Evolutionary conservation across 495 filamentous ascomycete species (phyloP).

Genomic region (Thozetella sp.): DNA sequence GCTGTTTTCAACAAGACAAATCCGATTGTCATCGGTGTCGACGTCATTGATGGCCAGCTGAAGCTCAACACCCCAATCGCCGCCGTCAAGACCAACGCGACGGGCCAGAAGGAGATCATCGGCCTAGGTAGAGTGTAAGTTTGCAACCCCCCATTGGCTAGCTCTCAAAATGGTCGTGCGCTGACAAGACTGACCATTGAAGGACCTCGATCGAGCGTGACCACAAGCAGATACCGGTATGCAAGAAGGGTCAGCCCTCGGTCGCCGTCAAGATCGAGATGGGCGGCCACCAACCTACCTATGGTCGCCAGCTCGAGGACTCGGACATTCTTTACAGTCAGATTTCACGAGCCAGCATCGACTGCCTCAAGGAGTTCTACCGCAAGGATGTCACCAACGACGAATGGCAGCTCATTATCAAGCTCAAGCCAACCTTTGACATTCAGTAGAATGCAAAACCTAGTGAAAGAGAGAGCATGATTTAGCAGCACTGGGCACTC

Average conservation of each 20-base stretch:
- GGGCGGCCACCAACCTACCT: slow-evolving; percentile 90
- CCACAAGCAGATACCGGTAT: slow-evolving; percentile 88
- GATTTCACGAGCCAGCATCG: slow-evolving; percentile 86
- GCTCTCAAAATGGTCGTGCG: slow-evolving; percentile 11
- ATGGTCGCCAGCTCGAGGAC: slow-evolving; percentile 95
- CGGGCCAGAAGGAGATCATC: slow-evolving; percentile 80
- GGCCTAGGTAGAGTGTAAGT: slow-evolving; percentile 93
- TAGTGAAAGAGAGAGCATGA: not conserved
- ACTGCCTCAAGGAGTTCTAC: slow-evolving; percentile 96
- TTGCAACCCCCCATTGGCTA: slow-evolving; percentile 6
- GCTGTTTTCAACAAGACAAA: slow-evolving; percentile 98
- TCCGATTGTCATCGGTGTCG: slow-evolving; percentile 94
- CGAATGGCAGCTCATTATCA: slow-evolving; percentile 89
- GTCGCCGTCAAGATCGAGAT: slow-evolving; percentile 97
- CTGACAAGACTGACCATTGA: slow-evolving; percentile 12
- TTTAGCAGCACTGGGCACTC: not conserved
- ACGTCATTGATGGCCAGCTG: slow-evolving; percentile 88
- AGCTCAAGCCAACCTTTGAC: slow-evolving; percentile 93
- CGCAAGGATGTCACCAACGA: slow-evolving; percentile 87
- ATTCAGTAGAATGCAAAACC: slow-evolving; percentile 42
- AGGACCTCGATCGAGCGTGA: slow-evolving; percentile 95
- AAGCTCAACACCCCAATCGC: slow-evolving; percentile 85
- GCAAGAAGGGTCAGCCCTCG: slow-evolving; percentile 94
- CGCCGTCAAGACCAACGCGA: slow-evolving; percentile 79
- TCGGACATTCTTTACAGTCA: slow-evolving; percentile 85